Base-by-base conservation (phyloP, 331 rosid species). In the Telfairia occidentalis region DNA sequence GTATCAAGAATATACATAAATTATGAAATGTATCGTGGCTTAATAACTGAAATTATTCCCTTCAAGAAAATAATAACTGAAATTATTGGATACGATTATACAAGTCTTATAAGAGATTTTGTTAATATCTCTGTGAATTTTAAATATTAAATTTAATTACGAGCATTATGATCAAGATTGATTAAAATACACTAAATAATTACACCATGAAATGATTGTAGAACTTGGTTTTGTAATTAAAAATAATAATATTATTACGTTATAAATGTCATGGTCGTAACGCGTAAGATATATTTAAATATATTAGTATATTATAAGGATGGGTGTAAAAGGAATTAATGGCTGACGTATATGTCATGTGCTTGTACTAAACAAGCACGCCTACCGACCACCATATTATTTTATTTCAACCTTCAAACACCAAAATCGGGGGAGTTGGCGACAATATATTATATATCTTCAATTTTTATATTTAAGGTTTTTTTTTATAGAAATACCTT, bases 281-380 rank as follows among this genome's bases (percentile, higher is more conserved):
- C 34, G 43, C 0, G 6, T 26, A 69, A 69, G 74, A 43, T 43
- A 43, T 15, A 23, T 43, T 37, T 65, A 65, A 0, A 65, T 4
- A 38, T 19, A 38, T 38, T 10, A 18, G 45, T 18, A 61, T 34
- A 63, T 21, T 3, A 30, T 32, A 23, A 23, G 34, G 6, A 67
- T 67, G 74, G 74, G 74, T 42, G 24, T 69, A 67, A 24, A 26
- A 70, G 55, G 58, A 45, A 70, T 70, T 70, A 70, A 70, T 70
- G 75, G 57, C 18, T 43, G 75, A 70, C 57, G 75, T 28, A 43
- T 43, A 28, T 70, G 75, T 45, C 75, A 70, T 70, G 75, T 70
- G 75, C 57, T 46, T 28, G 75, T 70, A 70, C 75, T 70, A 70
- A 70, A 45, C 45, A 70, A 26, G 40, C 40, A 46, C 38, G 58